Percentiles rank a stretch among this genome's conserved stretches.
Evolutionary conservation across 176 grass and related monocot species (phyloP).

Genomic region (Cenchrus purpureus): DNA sequence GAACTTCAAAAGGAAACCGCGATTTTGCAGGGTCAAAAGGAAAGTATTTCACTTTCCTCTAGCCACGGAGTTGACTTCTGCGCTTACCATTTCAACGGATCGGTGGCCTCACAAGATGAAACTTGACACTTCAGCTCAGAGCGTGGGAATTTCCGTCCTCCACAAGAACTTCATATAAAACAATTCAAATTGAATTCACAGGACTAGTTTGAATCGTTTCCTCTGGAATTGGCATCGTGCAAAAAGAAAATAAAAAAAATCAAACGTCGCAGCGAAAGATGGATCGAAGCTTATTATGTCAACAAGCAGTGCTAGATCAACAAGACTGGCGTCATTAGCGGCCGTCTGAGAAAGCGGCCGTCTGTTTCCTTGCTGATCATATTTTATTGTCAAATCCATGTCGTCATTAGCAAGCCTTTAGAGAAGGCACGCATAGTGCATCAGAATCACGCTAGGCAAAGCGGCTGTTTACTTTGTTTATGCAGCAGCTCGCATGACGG

Average conservation of each 20-base stretch:
- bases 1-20: background rate
- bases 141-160: background rate
- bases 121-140: background rate
- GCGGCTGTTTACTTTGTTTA: background rate
- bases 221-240: background rate
- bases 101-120: background rate
- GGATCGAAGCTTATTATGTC: background rate
- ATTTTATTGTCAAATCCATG: background rate
- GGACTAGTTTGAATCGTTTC: background rate
- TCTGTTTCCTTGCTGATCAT: slow-evolving; percentile 6
- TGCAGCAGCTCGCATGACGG: background rate
- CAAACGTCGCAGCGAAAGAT: background rate
- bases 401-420: slow-evolving; percentile 32
- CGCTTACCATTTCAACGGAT: slow-evolving; percentile 37
- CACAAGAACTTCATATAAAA: background rate
- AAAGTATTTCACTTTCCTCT: background rate
- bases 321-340: background rate
- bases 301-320: background rate
- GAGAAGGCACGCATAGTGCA: slow-evolving; percentile 29
- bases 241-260: background rate
- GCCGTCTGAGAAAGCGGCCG: background rate
- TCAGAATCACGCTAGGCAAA: slow-evolving; percentile 29
- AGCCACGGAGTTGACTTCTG: slow-evolving; percentile 12
- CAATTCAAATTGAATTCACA: background rate
- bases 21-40: slow-evolving; percentile 1